Percentiles rank a stretch among this genome's conserved stretches.
These are phyloP conservation scores for Aspergillus arachidicola DNA, from an alignment of 2,329 filamentous ascomycete species.

Conservation along the genomic window DNA sequence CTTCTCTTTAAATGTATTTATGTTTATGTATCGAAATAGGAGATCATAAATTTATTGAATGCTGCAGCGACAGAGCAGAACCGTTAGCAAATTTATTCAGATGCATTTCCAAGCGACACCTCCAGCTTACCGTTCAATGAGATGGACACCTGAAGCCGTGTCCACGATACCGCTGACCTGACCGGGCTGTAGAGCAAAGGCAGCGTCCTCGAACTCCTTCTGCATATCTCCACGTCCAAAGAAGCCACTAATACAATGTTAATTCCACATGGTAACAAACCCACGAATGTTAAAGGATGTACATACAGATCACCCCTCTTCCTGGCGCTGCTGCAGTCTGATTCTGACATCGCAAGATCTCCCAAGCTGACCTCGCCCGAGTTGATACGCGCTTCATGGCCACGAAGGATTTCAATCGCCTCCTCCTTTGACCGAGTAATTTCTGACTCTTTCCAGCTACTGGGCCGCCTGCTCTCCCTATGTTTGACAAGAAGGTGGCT, in stretches of 20 bases:
- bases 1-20: not conserved
- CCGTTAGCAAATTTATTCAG: not conserved
- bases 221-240: constrained; percentile 97
- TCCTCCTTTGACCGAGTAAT: constrained; percentile 90
- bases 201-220: constrained; percentile 95
- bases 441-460: constrained; percentile 87
- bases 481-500: constrained; percentile 96
- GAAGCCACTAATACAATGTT: constrained; percentile 64
- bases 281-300: not conserved
- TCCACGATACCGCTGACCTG: constrained; percentile 86
- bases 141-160: constrained; percentile 89
- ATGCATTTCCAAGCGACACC: not conserved
- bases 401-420: constrained; percentile 74
- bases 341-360: constrained; percentile 84
- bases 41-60: not conserved
- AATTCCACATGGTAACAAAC: constrained; percentile 14
- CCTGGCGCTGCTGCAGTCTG: constrained; percentile 91
- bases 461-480: constrained; percentile 79
- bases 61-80: not conserved
- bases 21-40: not conserved
- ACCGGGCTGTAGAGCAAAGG: constrained; percentile 84
- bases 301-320: constrained; percentile 86
- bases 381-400: constrained; percentile 75
- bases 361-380: constrained; percentile 70
- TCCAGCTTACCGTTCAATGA: constrained; percentile 83